Conservation (phyloP, 73 alveolate species). For the Stentor coeruleus region DNA sequence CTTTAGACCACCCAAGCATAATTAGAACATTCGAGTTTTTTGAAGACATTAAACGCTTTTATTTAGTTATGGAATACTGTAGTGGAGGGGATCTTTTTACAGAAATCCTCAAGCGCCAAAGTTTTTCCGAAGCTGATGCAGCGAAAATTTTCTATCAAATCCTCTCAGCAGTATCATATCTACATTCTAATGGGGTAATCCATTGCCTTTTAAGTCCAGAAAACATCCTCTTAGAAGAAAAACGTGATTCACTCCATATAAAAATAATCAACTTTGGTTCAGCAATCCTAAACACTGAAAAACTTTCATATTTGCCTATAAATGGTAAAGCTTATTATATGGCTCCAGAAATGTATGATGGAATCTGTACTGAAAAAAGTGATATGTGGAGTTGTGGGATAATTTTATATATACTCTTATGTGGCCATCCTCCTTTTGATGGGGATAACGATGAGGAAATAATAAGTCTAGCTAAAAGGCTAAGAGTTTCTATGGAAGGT, state of each 20-base stretch:
- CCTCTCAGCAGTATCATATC: slow-evolving; percentile 24
- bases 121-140: not conserved
- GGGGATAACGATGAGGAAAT: too few species aligned
- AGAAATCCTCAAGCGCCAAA: not conserved
- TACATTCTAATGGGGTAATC: slow-evolving; percentile 28
- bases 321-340: too few species aligned
- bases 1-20: slow-evolving; percentile 8
- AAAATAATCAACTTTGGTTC: slow-evolving; percentile 42
- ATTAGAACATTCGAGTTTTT: not conserved
- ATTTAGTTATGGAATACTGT: not conserved
- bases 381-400: too few species aligned
- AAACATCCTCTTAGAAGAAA: slow-evolving; percentile 32
- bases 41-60: slow-evolving; percentile 9
- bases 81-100: slow-evolving; percentile 12
- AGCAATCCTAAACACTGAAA: too few species aligned
- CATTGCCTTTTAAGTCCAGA: slow-evolving; percentile 44
- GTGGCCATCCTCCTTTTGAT: too few species aligned
- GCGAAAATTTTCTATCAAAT: slow-evolving; percentile 24
- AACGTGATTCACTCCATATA: not conserved
- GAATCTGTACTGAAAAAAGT: too few species aligned
- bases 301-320: too few species aligned
- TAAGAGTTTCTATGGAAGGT: too few species aligned
- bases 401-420: too few species aligned
- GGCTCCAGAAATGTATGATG: too few species aligned
- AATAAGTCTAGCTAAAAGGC: too few species aligned